phyloP scores from a whole-genome alignment of 2,329 filamentous ascomycete species.

The Fusarium sp. region DNA sequence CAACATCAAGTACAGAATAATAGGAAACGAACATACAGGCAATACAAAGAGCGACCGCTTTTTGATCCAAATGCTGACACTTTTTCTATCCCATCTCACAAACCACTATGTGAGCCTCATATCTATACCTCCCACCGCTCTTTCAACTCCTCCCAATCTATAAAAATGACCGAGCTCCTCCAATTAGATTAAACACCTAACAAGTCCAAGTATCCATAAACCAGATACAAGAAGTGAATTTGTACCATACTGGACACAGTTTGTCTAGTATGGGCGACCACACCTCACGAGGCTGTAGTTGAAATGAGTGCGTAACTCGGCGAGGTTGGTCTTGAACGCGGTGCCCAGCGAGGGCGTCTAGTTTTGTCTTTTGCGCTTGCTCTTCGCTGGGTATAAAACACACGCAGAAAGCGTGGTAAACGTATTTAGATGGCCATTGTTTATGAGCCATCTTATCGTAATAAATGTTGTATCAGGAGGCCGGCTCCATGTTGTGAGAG shows the following conservation, averaged over 20 bases:
- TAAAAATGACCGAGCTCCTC: constrained; percentile 18
- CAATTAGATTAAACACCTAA: not conserved
- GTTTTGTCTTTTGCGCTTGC: constrained; percentile 1
- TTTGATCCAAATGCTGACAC: not conserved
- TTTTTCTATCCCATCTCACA: constrained; percentile 1
- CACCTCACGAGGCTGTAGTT: constrained; percentile 2
- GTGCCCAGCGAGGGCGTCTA: constrained; percentile 28
- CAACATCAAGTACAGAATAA: not conserved
- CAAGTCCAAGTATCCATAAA: constrained; percentile 14
- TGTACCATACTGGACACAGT: constrained; percentile 27
- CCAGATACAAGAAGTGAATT: constrained; percentile 13
- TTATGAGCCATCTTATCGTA: constrained; percentile 4
- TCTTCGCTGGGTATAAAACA: constrained; percentile 21
- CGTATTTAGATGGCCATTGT: constrained; percentile 21
- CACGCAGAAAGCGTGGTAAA: constrained; percentile 31
- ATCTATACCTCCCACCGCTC: constrained; percentile 13
- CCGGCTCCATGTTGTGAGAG: constrained; percentile 19
- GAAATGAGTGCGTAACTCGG: constrained; percentile 1
- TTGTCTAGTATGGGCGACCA: constrained; percentile 36
- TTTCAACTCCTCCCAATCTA: constrained; percentile 16
- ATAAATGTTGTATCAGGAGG: constrained; percentile 16
- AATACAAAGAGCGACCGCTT: constrained; percentile 10
- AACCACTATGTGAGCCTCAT: not conserved
- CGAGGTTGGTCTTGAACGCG: constrained; percentile 37
- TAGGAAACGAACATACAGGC: not conserved